Percentiles rank a stretch among this genome's conserved stretches.
Evolutionary conservation across 2,329 filamentous ascomycete genomes (phyloP).

Genomic region (Gaeumannomyces tritici): DNA sequence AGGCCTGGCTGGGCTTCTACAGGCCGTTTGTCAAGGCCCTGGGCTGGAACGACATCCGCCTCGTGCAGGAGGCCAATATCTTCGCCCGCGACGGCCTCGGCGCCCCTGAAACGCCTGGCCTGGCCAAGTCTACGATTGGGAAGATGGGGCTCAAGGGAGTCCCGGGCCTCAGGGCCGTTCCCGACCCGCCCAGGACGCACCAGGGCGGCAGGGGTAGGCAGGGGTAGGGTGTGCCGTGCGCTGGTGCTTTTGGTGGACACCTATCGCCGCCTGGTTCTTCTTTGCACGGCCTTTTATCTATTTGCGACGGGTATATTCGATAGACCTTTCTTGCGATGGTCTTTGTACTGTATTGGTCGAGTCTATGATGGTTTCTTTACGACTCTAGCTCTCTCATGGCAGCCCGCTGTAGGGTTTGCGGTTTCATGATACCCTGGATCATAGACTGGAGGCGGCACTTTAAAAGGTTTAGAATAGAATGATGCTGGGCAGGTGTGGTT

Average conservation of each 20-base stretch:
- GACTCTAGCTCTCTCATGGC: background rate
- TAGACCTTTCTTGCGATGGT: background rate
- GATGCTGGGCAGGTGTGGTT: background rate
- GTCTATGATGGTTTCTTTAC: background rate
- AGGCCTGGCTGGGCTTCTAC: slow-evolving; percentile 48
- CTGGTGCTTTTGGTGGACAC: background rate
- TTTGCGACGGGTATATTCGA: background rate
- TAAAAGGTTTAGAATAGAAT: background rate
- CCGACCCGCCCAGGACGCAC: slow-evolving; percentile 25
- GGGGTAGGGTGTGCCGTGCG: too few relatives aligned
- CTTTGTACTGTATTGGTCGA: background rate
- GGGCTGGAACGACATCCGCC: slow-evolving; percentile 28
- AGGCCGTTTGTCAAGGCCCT: slow-evolving; percentile 38
- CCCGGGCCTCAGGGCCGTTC: slow-evolving; percentile 34
- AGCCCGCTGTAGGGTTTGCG: background rate
- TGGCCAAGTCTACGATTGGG: slow-evolving; percentile 35
- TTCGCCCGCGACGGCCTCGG: slow-evolving; percentile 39
- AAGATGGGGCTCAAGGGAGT: slow-evolving; percentile 51
- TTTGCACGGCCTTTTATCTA: background rate
- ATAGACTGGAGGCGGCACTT: background rate
- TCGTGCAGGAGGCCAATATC: slow-evolving; percentile 41
- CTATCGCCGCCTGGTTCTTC: background rate
- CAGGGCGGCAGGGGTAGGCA: background rate
- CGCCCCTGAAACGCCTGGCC: slow-evolving; percentile 32
- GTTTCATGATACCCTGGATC: background rate